Base-by-base conservation (phyloP, 495 filamentous ascomycete species). In the Penicillium mononematosum region DNA sequence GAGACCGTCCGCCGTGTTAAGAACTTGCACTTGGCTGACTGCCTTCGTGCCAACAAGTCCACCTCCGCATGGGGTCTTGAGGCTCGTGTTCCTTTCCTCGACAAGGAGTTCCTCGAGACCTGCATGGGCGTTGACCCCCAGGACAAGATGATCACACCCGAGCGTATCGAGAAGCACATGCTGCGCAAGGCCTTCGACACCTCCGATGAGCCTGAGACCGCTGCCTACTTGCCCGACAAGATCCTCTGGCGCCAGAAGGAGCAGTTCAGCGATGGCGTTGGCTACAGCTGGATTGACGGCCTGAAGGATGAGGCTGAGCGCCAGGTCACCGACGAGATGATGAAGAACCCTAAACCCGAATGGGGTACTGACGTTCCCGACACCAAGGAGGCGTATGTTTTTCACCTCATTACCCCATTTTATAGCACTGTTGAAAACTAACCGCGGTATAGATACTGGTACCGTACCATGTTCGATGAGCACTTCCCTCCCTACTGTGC, bases 171-270 rank as follows among this genome's bases (percentile, higher is more conserved):
- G 80, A 98, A 98, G 75, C 95, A 96, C 79, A 92, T 98, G 60
- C 80, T 98, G 58, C 88, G 94, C 60, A 96, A 97, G 75, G 94
- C 94, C 11, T 98, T 98, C 67, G 94, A 98, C 75, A 95, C 92
- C 31, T 83, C 82, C 43, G 89, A 92, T 60, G 88, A 96, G 68
- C 91, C 92, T 4, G 84, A 79, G 41, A 79, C 81, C 16, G 73
- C 86, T 64, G 83, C 94, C 14, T 98, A 98, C 78, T 83, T 98
- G 19, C 94, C 94, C 32, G 87, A 94, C 16, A 85, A 94, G 67
- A 98, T 98, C 61, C 87, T 98, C 39, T 98, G 90, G 89, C 83
- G 94, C 66, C 94, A 98, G 79, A 98, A 98, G 83, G 94, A 98
- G 78, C 95, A 98, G 79, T 98, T 98, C 78, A 91, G 86, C 53